Conservation (phyloP, 1,284 basidiomycete species). For the Exsudoporus floridanus region DNA sequence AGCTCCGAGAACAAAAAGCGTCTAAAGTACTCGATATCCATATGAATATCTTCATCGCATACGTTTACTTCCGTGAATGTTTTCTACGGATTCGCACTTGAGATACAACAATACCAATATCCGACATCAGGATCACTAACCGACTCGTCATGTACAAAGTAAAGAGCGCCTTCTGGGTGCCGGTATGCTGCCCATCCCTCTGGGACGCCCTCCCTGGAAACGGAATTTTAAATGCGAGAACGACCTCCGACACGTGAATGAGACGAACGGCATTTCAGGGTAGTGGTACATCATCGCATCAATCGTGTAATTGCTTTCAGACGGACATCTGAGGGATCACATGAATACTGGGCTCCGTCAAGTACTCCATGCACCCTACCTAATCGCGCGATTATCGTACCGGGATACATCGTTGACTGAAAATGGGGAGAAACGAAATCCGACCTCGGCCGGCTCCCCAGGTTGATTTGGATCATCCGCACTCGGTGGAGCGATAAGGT, state of each 20-base stretch:
- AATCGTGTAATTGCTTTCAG: slow-evolving; percentile 9
- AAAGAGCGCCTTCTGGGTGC: slow-evolving; percentile 34
- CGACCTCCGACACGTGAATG: not conserved
- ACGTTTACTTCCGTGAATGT: slow-evolving; percentile 35
- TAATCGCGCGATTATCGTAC: slow-evolving; percentile 13
- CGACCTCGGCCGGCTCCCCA: not conserved
- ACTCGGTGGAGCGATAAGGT: slow-evolving; percentile 10
- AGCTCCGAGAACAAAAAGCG: slow-evolving; percentile 14
- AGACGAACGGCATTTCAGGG: slow-evolving; percentile 21
- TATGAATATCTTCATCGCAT: slow-evolving; percentile 12
- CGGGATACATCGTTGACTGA: slow-evolving; percentile 15
- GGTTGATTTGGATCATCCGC: slow-evolving; percentile 9
- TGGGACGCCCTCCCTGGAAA: slow-evolving; percentile 16
- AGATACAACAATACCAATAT: not conserved
- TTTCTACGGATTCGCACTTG: slow-evolving; percentile 20
- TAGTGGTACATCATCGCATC: slow-evolving; percentile 20
- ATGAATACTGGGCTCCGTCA: slow-evolving; percentile 2
- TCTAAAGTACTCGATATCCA: slow-evolving; percentile 29
- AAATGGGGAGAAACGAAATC: slow-evolving; percentile 16
- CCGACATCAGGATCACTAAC: slow-evolving; percentile 19
- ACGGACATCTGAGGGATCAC: slow-evolving; percentile 5
- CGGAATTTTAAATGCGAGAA: not conserved
- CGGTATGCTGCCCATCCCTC: slow-evolving; percentile 26
- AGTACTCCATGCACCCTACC: slow-evolving; percentile 9
- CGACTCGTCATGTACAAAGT: slow-evolving; percentile 27